Evolutionary conservation across 257 asterid genomes (phyloP).

Genomic region (Solanum habrochaites): DNA sequence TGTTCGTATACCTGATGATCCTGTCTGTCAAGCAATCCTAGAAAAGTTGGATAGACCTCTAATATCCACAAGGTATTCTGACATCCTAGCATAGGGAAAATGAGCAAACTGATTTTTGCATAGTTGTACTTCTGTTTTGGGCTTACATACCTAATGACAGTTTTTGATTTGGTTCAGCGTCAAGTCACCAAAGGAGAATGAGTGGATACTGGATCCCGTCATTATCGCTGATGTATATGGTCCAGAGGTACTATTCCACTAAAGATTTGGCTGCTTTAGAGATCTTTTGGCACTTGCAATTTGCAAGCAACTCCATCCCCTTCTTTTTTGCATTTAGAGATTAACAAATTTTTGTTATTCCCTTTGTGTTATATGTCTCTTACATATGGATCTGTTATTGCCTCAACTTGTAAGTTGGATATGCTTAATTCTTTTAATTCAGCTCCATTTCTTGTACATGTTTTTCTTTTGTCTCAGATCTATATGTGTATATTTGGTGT

Average conservation of each 20-base stretch:
- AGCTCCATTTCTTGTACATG: neutral
- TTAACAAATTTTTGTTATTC: neutral
- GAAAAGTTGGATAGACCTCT: conserved; percentile 75
- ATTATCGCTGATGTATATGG: conserved; percentile 77
- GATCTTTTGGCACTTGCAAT: neutral
- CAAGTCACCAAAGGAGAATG: conserved; percentile 63
- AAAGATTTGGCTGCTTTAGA: neutral
- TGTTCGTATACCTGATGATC: conserved; percentile 83
- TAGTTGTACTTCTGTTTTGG: neutral
- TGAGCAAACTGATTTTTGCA: neutral
- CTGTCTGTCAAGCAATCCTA: conserved; percentile 67
- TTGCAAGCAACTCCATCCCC: neutral
- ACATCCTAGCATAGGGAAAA: neutral
- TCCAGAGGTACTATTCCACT: conserved; percentile 53
- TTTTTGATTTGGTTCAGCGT: conserved; percentile 34
- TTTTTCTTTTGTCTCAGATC: neutral
- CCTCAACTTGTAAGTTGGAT: neutral
- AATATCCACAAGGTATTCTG: conserved; percentile 68
- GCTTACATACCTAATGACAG: neutral
- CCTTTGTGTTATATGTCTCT: neutral
- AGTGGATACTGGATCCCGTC: conserved; percentile 91
- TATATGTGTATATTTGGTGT: neutral
- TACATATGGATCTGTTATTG: neutral
- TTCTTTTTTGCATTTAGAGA: neutral
- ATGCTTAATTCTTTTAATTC: neutral